phyloP scores from a whole-genome alignment of 2,329 filamentous ascomycete genomes.

The Colletotrichum sp. region DNA sequence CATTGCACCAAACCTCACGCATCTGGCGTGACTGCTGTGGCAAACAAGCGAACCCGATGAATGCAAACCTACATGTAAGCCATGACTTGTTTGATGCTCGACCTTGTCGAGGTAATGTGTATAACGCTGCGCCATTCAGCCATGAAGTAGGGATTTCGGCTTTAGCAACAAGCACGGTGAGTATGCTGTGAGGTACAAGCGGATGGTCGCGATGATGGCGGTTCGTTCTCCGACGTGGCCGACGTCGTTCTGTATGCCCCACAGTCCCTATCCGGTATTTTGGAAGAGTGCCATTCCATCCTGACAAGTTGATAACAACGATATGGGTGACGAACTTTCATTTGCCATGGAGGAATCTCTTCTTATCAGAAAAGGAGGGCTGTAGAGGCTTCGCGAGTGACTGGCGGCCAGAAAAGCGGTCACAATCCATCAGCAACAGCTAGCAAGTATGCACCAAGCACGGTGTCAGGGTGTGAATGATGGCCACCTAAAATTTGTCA shows the following conservation, averaged over 20 bases:
- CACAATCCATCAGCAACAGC: neutral
- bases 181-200: neutral
- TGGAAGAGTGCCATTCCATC: neutral
- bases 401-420: neutral
- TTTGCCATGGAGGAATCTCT: neutral
- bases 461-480: neutral
- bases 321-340: neutral
- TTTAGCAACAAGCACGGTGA: neutral
- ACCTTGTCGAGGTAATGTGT: no score
- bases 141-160: neutral
- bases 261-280: neutral
- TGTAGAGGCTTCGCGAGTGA: neutral
- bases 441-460: neutral
- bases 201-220: neutral
- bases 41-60: neutral
- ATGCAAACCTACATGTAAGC: neutral
- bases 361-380: neutral
- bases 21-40: neutral
- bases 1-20: neutral
- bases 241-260: neutral
- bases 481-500: neutral
- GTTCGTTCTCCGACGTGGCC: neutral
- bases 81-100: neutral
- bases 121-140: neutral
- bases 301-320: neutral